Percentiles rank a stretch among this genome's conserved stretches.
phyloP scores from a whole-genome alignment of 75 land plant species.

The Adiantum capillusveneris region DNA sequence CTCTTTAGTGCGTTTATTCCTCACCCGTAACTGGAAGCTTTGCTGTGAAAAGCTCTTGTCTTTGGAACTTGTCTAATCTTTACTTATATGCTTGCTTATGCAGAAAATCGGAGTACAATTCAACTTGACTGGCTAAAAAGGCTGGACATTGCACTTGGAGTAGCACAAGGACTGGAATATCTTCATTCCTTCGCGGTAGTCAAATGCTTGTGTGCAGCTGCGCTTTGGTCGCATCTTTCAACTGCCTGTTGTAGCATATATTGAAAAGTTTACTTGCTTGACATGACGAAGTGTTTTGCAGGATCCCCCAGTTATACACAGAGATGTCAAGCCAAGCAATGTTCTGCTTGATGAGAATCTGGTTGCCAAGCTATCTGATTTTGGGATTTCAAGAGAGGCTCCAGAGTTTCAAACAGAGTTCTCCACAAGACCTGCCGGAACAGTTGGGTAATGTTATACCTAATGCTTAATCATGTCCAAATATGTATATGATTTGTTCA shows the following conservation, averaged over 20 bases:
- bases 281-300: not conserved
- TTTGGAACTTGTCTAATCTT: too few relatives aligned
- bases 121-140: conserved; percentile 2
- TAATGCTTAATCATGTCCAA: too few relatives aligned
- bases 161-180: conserved; percentile 20
- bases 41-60: too few relatives aligned
- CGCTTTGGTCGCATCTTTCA: too few relatives aligned
- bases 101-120: conserved; percentile 7
- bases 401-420: conserved; percentile 16
- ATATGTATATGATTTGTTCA: too few relatives aligned
- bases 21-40: too few relatives aligned
- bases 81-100: not conserved
- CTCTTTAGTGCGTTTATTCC: conserved; percentile 14
- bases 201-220: too few relatives aligned
- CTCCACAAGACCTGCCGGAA: conserved; percentile 21
- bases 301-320: conserved; percentile 27
- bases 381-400: conserved; percentile 21
- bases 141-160: conserved; percentile 17
- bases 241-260: too few relatives aligned
- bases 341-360: conserved; percentile 17
- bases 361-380: conserved; percentile 18
- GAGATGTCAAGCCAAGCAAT: conserved; percentile 25
- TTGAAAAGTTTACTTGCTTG: too few relatives aligned
- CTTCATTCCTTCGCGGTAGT: conserved; percentile 19
- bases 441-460: conserved; percentile 14